Evolutionary conservation across 2,329 filamentous ascomycete genomes (phyloP).

Genomic region (Bipolaris bicolor): DNA sequence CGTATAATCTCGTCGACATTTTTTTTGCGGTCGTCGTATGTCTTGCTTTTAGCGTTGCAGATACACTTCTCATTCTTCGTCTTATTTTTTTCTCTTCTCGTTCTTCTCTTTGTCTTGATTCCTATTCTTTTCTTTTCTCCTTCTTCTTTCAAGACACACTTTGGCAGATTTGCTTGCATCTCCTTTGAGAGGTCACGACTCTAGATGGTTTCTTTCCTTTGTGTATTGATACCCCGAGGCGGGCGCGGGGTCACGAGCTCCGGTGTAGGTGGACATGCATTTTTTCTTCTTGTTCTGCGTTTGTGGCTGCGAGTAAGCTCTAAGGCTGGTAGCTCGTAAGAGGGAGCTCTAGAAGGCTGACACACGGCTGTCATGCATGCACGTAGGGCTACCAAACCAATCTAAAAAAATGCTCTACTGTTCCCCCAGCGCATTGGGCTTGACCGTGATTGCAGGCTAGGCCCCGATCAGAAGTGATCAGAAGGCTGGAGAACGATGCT

Average conservation of each 20-base stretch:
- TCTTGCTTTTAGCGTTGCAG: background rate
- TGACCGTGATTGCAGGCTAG: constrained; percentile 3
- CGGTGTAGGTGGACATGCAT: constrained; percentile 25
- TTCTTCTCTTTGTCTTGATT: background rate
- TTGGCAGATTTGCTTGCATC: constrained; percentile 4
- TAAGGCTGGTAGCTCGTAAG: background rate
- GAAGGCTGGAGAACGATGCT: constrained; percentile 7
- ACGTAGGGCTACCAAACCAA: constrained; percentile 6
- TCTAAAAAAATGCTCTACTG: constrained; percentile 3
- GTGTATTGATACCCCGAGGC: constrained; percentile 43
- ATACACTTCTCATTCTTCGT: background rate
- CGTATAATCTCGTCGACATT: constrained; percentile 11
- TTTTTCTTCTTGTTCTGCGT: background rate
- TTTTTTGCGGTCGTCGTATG: background rate
- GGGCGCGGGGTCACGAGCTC: constrained; percentile 27
- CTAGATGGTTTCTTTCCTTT: constrained; percentile 19
- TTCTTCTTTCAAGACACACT: background rate
- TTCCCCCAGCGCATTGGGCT: constrained; percentile 4
- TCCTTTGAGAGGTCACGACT: constrained; percentile 18
- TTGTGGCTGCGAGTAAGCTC: constrained; percentile 9
- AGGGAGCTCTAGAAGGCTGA: constrained; percentile 8
- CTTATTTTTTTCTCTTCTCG: background rate
- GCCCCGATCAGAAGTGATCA: constrained; percentile 4
- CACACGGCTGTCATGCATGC: constrained; percentile 6
- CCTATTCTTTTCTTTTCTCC: background rate